Percentiles rank a stretch among this genome's conserved stretches.
These are phyloP conservation scores for Coccomyxa subellipsoidea DNA, from an alignment of 163 green algal genomes.

Conservation along the genomic window DNA sequence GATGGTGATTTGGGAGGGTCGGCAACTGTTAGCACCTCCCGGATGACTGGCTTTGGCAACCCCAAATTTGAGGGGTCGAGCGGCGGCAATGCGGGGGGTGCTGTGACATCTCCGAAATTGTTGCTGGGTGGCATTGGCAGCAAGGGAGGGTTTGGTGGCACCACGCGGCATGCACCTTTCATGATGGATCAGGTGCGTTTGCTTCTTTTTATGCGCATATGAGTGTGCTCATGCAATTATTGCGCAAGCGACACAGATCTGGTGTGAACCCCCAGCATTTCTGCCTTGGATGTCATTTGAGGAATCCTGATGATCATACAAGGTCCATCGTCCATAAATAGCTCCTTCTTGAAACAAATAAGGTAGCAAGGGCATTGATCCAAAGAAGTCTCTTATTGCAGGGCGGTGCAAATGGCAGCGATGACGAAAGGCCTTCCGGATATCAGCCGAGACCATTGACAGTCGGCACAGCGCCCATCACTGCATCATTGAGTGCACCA, in stretches of 20 bases:
- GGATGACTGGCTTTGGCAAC: constrained; percentile 39
- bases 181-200: background rate
- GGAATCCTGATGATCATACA: no score
- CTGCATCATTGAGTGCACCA: background rate
- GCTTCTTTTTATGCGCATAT: no score
- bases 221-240: background rate
- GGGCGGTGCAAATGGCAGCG: background rate
- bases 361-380: no score
- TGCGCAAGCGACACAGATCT: background rate
- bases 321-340: no score
- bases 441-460: background rate
- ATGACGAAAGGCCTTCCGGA: background rate
- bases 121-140: constrained; percentile 46
- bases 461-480: background rate
- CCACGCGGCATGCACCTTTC: background rate
- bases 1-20: background rate
- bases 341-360: no score
- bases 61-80: constrained; percentile 4
- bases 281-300: no score
- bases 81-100: background rate
- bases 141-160: background rate
- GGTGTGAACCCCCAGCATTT: no score
- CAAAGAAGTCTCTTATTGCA: no score
- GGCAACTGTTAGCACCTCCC: background rate
- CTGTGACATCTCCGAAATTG: background rate